phyloP scores from a whole-genome alignment of 2,329 filamentous ascomycete species.

The Blumeriella jaapii region DNA sequence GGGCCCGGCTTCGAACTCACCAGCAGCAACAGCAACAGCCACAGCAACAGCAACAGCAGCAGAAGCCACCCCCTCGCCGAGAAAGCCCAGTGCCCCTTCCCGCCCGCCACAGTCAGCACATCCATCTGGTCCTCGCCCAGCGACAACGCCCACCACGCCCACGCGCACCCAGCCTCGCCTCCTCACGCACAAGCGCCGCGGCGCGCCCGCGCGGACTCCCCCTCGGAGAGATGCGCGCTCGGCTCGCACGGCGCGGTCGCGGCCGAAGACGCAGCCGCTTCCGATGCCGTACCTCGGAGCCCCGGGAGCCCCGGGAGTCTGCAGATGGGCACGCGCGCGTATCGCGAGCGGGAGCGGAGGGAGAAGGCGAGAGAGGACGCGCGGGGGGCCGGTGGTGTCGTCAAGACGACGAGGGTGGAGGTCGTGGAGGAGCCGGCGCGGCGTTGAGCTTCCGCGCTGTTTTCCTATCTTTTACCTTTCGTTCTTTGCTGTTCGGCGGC shows the following conservation, averaged over 20 bases:
- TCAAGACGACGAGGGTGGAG: not conserved
- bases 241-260: slow-evolving; percentile 3
- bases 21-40: too few relatives aligned
- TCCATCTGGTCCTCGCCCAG: slow-evolving; percentile 5
- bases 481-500: not conserved
- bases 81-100: too few relatives aligned
- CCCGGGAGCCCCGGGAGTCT: slow-evolving; percentile 4
- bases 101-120: not conserved
- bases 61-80: too few relatives aligned
- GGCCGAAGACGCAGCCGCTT: too few relatives aligned
- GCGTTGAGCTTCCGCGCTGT: too few relatives aligned
- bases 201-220: too few relatives aligned
- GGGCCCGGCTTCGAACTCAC: too few relatives aligned
- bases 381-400: not conserved
- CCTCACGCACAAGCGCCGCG: not conserved
- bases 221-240: too few relatives aligned
- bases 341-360: slow-evolving; percentile 16
- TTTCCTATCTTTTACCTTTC: too few relatives aligned
- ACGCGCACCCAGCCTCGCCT: not conserved
- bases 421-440: not conserved
- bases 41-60: too few relatives aligned
- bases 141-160: not conserved
- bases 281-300: too few relatives aligned
- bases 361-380: not conserved
- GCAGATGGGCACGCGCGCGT: slow-evolving; percentile 18